Evolutionary conservation across 345 rosid species (phyloP).

Genomic region (Citrus reticulata): DNA sequence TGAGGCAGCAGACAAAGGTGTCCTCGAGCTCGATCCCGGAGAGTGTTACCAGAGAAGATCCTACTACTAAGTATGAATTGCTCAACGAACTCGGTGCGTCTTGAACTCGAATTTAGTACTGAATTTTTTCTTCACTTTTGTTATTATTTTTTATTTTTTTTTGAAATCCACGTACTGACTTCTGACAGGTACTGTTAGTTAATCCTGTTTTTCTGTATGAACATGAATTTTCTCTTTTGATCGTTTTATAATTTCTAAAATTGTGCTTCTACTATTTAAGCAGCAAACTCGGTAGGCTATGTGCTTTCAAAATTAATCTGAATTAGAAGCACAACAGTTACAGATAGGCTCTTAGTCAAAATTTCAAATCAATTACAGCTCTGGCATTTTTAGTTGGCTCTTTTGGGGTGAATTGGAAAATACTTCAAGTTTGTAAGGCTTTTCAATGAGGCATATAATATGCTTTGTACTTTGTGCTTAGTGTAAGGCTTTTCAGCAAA

Average conservation of each 20-base stretch:
- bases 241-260: neutral
- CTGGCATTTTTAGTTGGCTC: neutral
- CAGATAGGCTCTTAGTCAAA: neutral
- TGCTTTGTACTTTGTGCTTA: neutral
- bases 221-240: neutral
- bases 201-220: neutral
- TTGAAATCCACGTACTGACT: neutral
- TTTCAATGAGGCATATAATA: neutral
- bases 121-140: neutral
- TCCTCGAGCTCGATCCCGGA: constrained; percentile 90
- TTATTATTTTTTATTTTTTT: no score
- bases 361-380: neutral
- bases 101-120: neutral
- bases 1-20: constrained; percentile 46
- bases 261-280: neutral
- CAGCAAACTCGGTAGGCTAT: neutral
- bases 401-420: neutral
- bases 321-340: no score
- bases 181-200: neutral
- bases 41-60: constrained; percentile 81
- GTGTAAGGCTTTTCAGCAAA: no score
- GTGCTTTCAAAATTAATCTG: neutral
- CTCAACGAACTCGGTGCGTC: constrained; percentile 85
- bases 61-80: constrained; percentile 88
- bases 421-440: neutral